These are phyloP conservation scores for Mycena crocata DNA, from an alignment of 768 basidiomycete species.

Conservation along the genomic window DNA sequence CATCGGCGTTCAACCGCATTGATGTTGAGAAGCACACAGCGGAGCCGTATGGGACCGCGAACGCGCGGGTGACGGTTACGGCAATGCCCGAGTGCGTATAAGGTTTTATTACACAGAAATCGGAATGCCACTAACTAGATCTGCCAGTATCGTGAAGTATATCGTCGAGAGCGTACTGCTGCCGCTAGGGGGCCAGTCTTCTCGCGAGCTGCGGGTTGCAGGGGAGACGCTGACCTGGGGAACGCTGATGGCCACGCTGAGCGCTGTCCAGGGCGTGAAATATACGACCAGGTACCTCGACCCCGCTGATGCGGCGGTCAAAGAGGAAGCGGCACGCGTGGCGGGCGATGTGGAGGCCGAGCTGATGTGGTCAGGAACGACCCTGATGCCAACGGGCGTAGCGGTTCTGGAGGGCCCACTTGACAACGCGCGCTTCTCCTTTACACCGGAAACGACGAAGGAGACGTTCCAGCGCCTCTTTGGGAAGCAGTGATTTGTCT, in stretches of 20 bases:
- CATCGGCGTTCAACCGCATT: not conserved
- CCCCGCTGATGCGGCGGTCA: conserved; percentile 3
- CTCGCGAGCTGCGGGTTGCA: conserved; percentile 6
- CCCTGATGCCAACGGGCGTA: not conserved
- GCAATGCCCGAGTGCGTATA: conserved; percentile 10
- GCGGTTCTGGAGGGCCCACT: not conserved
- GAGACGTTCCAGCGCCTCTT: conserved; percentile 9
- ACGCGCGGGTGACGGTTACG: conserved; percentile 6
- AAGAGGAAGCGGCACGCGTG: conserved; percentile 7
- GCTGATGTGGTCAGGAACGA: not conserved
- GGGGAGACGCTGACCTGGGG: conserved; percentile 8
- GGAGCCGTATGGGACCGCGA: not conserved
- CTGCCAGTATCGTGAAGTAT: conserved; percentile 6
- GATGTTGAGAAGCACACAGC: conserved; percentile 13
- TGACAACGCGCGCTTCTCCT: conserved; percentile 8
- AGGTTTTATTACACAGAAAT: not conserved
- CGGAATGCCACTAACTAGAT: no score
- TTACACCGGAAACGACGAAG: conserved; percentile 1
- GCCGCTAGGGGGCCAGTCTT: not conserved
- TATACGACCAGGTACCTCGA: not conserved
- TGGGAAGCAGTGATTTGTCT: not conserved
- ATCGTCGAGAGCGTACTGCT: conserved; percentile 1
- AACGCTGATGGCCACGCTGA: not conserved
- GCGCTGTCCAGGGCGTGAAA: conserved; percentile 1
- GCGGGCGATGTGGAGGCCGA: conserved; percentile 1